Conservation (phyloP, 352 stramenopile species). For the Phytophthora pinifolia region DNA sequence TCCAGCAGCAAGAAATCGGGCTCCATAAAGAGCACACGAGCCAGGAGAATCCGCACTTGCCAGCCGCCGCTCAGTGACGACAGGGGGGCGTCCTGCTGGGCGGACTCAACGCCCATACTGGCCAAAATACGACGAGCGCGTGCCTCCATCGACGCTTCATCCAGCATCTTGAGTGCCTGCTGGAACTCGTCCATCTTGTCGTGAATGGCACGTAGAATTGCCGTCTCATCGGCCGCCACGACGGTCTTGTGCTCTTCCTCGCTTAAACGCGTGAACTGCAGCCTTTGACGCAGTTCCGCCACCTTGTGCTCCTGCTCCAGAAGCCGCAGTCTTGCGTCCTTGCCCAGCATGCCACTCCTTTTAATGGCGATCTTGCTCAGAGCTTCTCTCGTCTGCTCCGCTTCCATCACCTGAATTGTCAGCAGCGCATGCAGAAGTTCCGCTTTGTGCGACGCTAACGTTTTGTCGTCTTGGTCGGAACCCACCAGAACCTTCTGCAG, state of each 20-base stretch:
- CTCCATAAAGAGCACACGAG: conserved; percentile 63
- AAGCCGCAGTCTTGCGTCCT: conserved; percentile 49
- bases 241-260: conserved; percentile 32
- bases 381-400: conserved; percentile 30
- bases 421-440: conserved; percentile 39
- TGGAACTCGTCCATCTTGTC: conserved; percentile 46
- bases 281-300: conserved; percentile 25
- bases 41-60: conserved; percentile 64
- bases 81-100: conserved; percentile 75
- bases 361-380: conserved; percentile 59
- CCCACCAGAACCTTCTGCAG: conserved; percentile 36
- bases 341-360: conserved; percentile 49
- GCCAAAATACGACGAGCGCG: conserved; percentile 45
- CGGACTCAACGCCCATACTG: conserved; percentile 72
- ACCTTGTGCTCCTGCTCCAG: conserved; percentile 43
- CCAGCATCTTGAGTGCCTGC: conserved; percentile 42
- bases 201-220: conserved; percentile 43
- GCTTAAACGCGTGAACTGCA: conserved; percentile 24
- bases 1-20: conserved; percentile 93
- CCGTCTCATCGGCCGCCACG: conserved; percentile 25
- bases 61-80: conserved; percentile 55
- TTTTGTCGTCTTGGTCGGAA: not conserved
- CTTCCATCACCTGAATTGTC: conserved; percentile 40
- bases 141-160: conserved; percentile 56
- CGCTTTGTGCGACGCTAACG: conserved; percentile 38